A percentile compares a stretch with the other conserved stretches of the same genome.
Evolutionary conservation across 140 eudicot genomes (phyloP).

Genomic region (Senecio squalidus): DNA sequence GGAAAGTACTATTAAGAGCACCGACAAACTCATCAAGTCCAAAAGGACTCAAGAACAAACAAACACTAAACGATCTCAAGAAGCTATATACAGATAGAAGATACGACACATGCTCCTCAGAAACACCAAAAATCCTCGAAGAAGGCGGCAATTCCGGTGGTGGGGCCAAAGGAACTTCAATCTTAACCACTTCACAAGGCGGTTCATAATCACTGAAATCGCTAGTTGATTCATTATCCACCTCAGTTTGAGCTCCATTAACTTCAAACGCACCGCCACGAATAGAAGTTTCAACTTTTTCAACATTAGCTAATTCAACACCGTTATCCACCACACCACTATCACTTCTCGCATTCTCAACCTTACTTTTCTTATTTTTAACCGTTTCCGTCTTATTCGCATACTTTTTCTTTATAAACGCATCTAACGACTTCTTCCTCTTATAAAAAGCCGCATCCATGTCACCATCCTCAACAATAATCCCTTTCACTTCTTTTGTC

Average conservation of each 20-base stretch:
- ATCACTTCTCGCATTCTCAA: slow-evolving; percentile 9
- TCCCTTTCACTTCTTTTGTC: slow-evolving; percentile 44
- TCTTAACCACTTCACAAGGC: slow-evolving; percentile 36
- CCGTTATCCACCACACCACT: slow-evolving; percentile 4
- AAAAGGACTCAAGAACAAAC: slow-evolving; percentile 79
- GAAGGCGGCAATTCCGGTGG: slow-evolving; percentile 88
- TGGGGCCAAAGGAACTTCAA: slow-evolving; percentile 47
- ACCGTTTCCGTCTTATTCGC: slow-evolving; percentile 19
- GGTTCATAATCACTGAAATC: slow-evolving; percentile 49
- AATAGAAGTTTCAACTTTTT: slow-evolving; percentile 30
- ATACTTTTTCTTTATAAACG: slow-evolving; percentile 27
- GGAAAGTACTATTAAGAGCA: slow-evolving; percentile 61
- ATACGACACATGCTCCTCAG: slow-evolving; percentile 67
- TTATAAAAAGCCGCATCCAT: slow-evolving; percentile 45
- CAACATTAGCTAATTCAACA: slow-evolving; percentile 21
- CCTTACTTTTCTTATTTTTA: slow-evolving; percentile 23
- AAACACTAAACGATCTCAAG: slow-evolving; percentile 74
- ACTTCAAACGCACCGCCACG: slow-evolving; percentile 25
- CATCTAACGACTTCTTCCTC: slow-evolving; percentile 54
- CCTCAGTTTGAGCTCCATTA: slow-evolving; percentile 31
- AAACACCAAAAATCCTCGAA: slow-evolving; percentile 72
- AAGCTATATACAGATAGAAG: slow-evolving; percentile 80
- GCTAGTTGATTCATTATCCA: slow-evolving; percentile 43
- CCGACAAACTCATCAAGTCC: slow-evolving; percentile 95
- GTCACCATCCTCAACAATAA: slow-evolving; percentile 43